Conservation (phyloP, 2,329 filamentous ascomycete genomes). For the Hyphodiscus sp. region DNA sequence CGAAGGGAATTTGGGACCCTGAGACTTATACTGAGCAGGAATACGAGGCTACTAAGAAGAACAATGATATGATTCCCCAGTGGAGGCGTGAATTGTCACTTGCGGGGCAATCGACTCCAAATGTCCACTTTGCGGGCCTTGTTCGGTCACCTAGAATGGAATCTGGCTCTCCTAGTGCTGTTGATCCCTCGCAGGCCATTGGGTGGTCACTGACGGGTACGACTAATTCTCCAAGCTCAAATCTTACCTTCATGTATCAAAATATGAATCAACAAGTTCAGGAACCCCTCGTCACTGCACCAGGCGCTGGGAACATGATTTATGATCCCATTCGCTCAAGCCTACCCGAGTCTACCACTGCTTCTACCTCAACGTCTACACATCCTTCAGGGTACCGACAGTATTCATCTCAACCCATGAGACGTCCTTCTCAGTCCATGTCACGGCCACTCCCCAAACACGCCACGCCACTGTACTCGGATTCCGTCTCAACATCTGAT, state of each 20-base stretch:
- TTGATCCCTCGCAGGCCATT: conserved; percentile 50
- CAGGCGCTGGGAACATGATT: conserved; percentile 51
- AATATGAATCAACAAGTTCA: conserved; percentile 16
- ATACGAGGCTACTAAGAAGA: conserved; percentile 61
- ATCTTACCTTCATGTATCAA: conserved; percentile 69
- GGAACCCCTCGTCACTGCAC: conserved; percentile 31
- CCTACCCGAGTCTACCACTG: conserved; percentile 38
- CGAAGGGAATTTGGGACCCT: conserved; percentile 78
- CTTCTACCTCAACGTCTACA: conserved; percentile 41
- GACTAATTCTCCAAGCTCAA: conserved; percentile 78
- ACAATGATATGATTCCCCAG: conserved; percentile 36
- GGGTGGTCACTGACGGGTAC: conserved; percentile 86
- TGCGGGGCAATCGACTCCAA: conserved; percentile 14
- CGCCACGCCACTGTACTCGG: conserved; percentile 23
- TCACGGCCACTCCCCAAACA: conserved; percentile 29
- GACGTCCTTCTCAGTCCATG: conserved; percentile 20
- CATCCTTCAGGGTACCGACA: conserved; percentile 22
- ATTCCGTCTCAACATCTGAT: conserved; percentile 36
- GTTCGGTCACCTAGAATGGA: conserved; percentile 39
- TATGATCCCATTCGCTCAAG: conserved; percentile 55
- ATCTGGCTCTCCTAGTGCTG: conserved; percentile 38
- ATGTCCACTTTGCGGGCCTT: conserved; percentile 20
- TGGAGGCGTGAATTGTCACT: conserved; percentile 27
- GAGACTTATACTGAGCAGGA: conserved; percentile 65
- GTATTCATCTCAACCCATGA: conserved; percentile 36